Percentiles rank a stretch among this genome's conserved stretches.
phyloP scores from a whole-genome alignment of 192 early-diverging fungal species.

The Umbelopsis sp. region DNA sequence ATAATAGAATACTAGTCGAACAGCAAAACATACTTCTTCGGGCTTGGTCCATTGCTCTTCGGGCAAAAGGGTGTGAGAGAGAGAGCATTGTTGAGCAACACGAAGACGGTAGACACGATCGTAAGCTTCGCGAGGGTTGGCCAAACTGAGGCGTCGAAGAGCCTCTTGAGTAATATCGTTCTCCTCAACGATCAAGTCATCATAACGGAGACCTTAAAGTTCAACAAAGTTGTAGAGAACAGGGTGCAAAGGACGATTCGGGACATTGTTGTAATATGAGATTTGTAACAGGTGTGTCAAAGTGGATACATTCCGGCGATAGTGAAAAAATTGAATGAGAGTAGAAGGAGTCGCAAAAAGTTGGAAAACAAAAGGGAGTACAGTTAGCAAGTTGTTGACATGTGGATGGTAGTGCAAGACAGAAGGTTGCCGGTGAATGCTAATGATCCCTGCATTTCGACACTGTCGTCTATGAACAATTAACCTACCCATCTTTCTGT shows the following conservation, averaged over 20 bases:
- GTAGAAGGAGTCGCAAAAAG: too few relatives aligned
- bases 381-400: too few relatives aligned
- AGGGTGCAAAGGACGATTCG: background rate
- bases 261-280: background rate
- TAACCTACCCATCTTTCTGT: conserved; percentile 70
- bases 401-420: too few relatives aligned
- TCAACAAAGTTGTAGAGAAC: background rate
- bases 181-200: conserved; percentile 91
- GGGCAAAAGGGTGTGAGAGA: conserved; percentile 71
- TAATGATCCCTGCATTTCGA: too few relatives aligned
- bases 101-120: conserved; percentile 82
- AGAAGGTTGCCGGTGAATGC: too few relatives aligned
- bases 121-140: conserved; percentile 55
- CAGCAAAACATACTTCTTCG: conserved; percentile 58
- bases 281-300: too few relatives aligned
- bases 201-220: conserved; percentile 76
- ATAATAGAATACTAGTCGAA: background rate
- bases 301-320: too few relatives aligned
- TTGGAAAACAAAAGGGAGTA: too few relatives aligned
- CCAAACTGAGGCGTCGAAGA: conserved; percentile 71
- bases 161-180: conserved; percentile 81
- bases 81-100: conserved; percentile 75
- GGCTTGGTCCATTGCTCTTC: conserved; percentile 75
- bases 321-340: too few relatives aligned
- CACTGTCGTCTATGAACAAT: too few relatives aligned